Evolutionary conservation across 352 stramenopile species (phyloP), one percentile per base, ranked within the genome.

Genomic region (Globisporangium paroecandrum): DNA sequence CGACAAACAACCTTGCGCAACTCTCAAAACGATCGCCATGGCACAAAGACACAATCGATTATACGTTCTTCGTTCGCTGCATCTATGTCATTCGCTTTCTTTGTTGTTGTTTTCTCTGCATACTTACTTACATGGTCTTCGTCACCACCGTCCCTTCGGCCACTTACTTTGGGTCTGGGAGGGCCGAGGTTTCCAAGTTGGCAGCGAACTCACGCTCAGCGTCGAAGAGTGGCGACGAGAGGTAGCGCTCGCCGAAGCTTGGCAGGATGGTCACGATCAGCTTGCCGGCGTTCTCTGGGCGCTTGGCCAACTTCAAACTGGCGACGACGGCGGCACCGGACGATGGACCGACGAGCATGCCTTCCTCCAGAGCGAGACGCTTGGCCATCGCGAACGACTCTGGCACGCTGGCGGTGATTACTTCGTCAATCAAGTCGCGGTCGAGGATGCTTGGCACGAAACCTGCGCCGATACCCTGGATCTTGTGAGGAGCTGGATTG

Each of bases 251-350:
- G 58, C 93, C 92, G 73, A 97, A 97, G 65, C 83, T 95, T 29
- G 92, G 92, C 65, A 97, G 79, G 66, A 97, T 94, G 51, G 85
- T 87, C 20, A 98, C 91, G 61, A 94, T 96, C 32, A 95, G 77
- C 80, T 97, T 97, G 34, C 85, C 85, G 15, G 73, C 77, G 65
- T 89, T 94, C 81, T 97, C 89, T 6, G 85, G 87, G 36, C 89
- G 87, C 60, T 81, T 75, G 29, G 83, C 89, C 4, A 97, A 74
- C 68, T 97, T 79, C n/a, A 97, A 76, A 62, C 81, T 89, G 24
- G 91, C 91, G 6, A 81, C 70, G 47, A 98, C 88, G 46, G 92
- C 92, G 22, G 91, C 91, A 58, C 91, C 91, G 12, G 89, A 93
- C 57, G 88, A 96, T 29, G 90, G 87, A 24, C 91, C 91, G 0